These are phyloP conservation scores for Pyrenopolyporus hunteri DNA, from an alignment of 495 filamentous ascomycete species.

Conservation along the genomic window DNA sequence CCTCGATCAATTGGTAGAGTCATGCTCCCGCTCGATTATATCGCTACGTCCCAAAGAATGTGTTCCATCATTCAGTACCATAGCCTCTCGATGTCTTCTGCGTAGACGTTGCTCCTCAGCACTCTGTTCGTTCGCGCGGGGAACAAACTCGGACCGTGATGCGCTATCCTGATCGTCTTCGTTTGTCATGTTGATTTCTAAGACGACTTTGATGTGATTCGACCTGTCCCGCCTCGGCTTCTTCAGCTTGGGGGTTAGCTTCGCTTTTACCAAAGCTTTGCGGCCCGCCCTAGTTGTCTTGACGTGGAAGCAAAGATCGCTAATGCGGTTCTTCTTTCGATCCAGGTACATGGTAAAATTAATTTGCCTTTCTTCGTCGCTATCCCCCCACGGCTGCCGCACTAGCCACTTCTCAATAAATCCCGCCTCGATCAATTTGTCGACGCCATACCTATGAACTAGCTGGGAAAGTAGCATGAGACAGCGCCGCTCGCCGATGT, in stretches of 20 bases:
- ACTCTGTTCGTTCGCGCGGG: constrained; percentile 52
- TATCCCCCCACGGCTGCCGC: constrained; percentile 60
- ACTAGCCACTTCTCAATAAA: constrained; percentile 64
- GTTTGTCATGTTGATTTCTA: constrained; percentile 44
- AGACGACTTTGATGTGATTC: constrained; percentile 42
- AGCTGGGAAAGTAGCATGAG: constrained; percentile 55
- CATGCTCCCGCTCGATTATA: constrained; percentile 58
- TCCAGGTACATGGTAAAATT: constrained; percentile 55
- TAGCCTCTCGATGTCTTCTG: constrained; percentile 64
- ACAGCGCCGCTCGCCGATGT: constrained; percentile 57
- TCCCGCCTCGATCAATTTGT: constrained; percentile 52
- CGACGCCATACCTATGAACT: constrained; percentile 48
- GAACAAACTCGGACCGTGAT: constrained; percentile 34
- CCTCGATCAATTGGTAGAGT: constrained; percentile 34
- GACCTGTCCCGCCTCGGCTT: constrained; percentile 30
- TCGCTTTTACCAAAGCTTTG: constrained; percentile 49
- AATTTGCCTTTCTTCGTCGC: constrained; percentile 47
- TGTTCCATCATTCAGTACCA: constrained; percentile 68
- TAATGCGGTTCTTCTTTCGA: constrained; percentile 52
- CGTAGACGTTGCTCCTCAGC: constrained; percentile 59
- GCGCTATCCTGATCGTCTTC: constrained; percentile 37
- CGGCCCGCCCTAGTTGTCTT: constrained; percentile 45
- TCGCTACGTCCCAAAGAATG: constrained; percentile 61
- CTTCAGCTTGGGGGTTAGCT: constrained; percentile 41
- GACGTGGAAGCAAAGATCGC: constrained; percentile 49